Evolutionary conservation across 1,284 basidiomycete genomes (phyloP).

Genomic region (Kwoniella shivajii): DNA sequence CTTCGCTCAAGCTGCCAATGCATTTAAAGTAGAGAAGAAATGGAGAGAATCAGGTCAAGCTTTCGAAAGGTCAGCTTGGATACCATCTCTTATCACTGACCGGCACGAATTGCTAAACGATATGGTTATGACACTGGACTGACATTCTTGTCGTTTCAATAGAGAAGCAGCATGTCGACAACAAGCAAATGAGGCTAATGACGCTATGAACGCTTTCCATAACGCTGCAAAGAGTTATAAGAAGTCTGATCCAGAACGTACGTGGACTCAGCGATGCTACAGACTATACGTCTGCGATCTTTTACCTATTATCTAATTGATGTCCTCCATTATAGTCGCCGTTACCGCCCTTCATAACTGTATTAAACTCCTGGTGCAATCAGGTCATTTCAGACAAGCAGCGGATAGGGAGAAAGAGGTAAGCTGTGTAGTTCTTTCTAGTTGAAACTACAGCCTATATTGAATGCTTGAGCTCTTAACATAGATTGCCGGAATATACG

Average conservation of each 20-base stretch:
- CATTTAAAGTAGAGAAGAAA: slow-evolving; percentile 90
- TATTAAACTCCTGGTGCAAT: slow-evolving; percentile 77
- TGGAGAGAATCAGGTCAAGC: slow-evolving; percentile 89
- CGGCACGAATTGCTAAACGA: too few species aligned
- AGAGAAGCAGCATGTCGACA: slow-evolving; percentile 87
- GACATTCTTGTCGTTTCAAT: not conserved
- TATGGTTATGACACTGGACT: not conserved
- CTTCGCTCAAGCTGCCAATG: slow-evolving; percentile 85
- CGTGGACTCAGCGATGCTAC: slow-evolving; percentile 51
- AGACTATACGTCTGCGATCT: too few species aligned
- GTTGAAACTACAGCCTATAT: too few species aligned
- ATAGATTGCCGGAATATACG: slow-evolving; percentile 82
- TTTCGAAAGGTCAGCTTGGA: slow-evolving; percentile 62
- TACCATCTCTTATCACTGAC: not conserved
- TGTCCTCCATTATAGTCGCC: slow-evolving; percentile 68
- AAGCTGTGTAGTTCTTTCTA: not conserved
- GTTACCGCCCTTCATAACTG: slow-evolving; percentile 86
- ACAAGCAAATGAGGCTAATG: slow-evolving; percentile 79
- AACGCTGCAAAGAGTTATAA: slow-evolving; percentile 94
- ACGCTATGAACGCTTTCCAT: slow-evolving; percentile 97
- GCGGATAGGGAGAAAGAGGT: slow-evolving; percentile 93
- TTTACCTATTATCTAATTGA: slow-evolving; percentile 6
- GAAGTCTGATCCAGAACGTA: slow-evolving; percentile 78
- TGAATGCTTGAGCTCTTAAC: too few species aligned
- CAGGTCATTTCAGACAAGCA: slow-evolving; percentile 93